A percentile compares a stretch with the other conserved stretches of the same genome.
Conservation (phyloP, 1,284 basidiomycete genomes). For the Ustilago vetiveriae region DNA sequence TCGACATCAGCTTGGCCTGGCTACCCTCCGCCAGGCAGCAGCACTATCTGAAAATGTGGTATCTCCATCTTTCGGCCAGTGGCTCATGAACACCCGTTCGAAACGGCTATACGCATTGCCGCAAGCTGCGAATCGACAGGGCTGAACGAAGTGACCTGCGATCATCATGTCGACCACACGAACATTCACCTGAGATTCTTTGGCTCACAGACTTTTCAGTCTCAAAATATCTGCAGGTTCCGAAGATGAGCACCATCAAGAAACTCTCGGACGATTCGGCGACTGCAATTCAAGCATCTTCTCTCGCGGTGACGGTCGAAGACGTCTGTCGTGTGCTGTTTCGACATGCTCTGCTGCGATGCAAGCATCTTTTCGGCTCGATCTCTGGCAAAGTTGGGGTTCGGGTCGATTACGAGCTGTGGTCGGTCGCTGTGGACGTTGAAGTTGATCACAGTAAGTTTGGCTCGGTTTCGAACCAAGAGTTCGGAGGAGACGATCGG, state of each 20-base stretch:
- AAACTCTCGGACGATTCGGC: conserved; percentile 12
- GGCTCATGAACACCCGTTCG: too few relatives aligned
- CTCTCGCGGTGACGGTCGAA: conserved; percentile 17
- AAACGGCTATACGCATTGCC: too few relatives aligned
- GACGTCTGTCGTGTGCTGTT: conserved; percentile 23
- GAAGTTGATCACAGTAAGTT: conserved; percentile 10
- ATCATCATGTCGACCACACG: neutral
- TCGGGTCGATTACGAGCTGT: conserved; percentile 22
- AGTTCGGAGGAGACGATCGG: too few relatives aligned
- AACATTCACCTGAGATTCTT: too few relatives aligned
- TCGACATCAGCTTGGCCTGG: too few relatives aligned
- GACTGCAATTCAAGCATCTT: conserved; percentile 19
- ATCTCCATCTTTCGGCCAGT: neutral
- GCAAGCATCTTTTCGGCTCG: conserved; percentile 1
- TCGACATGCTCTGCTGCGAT: conserved; percentile 5
- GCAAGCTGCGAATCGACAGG: too few relatives aligned
- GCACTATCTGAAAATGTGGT: neutral
- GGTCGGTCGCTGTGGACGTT: conserved; percentile 14
- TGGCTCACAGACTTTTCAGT: too few relatives aligned
- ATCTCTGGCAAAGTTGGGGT: conserved; percentile 1
- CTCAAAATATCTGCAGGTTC: too few relatives aligned
- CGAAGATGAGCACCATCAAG: conserved; percentile 19
- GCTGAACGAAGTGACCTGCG: neutral
- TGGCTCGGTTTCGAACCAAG: too few relatives aligned
- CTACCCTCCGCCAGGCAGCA: too few relatives aligned